Evolutionary conservation across 345 rosid species (phyloP), one percentile per base, ranked within the genome.

Genomic region (Hibiscus syriacus): DNA sequence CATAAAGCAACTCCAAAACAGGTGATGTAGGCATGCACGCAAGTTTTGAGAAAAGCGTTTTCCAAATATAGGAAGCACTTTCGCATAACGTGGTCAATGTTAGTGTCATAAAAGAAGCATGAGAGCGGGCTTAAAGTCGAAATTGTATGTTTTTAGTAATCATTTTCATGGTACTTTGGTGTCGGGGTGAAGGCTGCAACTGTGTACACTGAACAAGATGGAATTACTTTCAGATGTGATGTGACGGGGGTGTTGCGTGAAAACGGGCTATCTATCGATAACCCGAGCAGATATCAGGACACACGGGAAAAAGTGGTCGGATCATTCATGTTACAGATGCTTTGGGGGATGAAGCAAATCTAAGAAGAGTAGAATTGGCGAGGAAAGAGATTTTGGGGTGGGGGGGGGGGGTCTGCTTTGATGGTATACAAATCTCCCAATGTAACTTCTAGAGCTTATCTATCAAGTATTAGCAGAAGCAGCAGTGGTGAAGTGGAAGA

Each of bases 211-310:
- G 30, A 82, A 94, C 76, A 73, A 84, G 66, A 77, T 76, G 71
- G 92, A 88, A 38, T 75, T 90, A 66, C 85, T 91, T 45, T 80
- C 95, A 0, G n/a, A n/a, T n/a, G n/a, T n/a, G 84, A 89, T 4
- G 70, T 90, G n/a, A 89, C 91, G 2, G 64, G 96, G 61, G 82
- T 68, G 19, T 78, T 90, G 25, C 84, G 91, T 1, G 92, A 94
- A 29, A 87, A 84, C 39, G 91, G 96, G 55, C n/a, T n/a, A n/a
- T n/a, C 69, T 94, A 41, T 89, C 97, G 0, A 80, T 93, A 72
- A 74, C 88, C 1, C 78, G 90, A 58, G 82, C 83, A 1, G 98
- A 93, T 59, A 66, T 89, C 0, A 79, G 86, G 34, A 76, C 78
- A 10, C 78, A 73, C 1, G 85, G 5, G 90, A 87, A 4, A 76